Evolutionary conservation across 169 alveolate species (phyloP).

Genomic region (Eimeria zaria): DNA sequence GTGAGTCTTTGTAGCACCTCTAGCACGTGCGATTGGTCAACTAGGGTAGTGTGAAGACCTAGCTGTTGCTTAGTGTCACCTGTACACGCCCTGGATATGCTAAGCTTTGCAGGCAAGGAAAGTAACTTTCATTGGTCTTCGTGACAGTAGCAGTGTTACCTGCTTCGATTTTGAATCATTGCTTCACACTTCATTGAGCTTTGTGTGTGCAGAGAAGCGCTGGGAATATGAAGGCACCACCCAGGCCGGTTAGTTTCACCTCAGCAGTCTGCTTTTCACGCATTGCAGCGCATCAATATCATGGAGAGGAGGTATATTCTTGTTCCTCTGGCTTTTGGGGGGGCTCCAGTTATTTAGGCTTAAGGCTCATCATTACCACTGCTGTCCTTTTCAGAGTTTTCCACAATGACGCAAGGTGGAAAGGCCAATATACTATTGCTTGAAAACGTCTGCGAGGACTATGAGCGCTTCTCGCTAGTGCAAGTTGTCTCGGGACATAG

Average conservation of each 20-base stretch:
- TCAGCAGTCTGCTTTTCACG: neutral
- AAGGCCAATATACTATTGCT: neutral
- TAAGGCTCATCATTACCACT: neutral
- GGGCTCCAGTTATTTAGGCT: neutral
- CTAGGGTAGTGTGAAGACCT: neutral
- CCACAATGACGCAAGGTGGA: neutral
- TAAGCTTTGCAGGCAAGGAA: neutral
- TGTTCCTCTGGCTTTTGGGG: neutral
- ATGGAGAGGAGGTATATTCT: neutral
- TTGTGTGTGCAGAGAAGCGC: constrained; percentile 19
- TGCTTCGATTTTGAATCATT: neutral
- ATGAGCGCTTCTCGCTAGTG: constrained; percentile 28
- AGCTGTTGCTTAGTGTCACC: neutral
- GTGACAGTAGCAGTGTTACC: neutral
- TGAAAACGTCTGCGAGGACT: neutral
- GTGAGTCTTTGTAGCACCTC: neutral
- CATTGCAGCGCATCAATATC: neutral
- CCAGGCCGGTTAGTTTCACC: constrained; percentile 28
- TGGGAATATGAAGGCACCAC: constrained; percentile 31
- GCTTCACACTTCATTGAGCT: neutral
- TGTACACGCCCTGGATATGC: neutral
- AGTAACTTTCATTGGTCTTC: neutral
- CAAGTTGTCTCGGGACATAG: neutral
- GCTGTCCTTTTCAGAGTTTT: constrained; percentile 9
- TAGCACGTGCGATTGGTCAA: neutral